Conservation (phyloP, 2,329 filamentous ascomycete genomes). For the Pseudogymnoascus sp. region DNA sequence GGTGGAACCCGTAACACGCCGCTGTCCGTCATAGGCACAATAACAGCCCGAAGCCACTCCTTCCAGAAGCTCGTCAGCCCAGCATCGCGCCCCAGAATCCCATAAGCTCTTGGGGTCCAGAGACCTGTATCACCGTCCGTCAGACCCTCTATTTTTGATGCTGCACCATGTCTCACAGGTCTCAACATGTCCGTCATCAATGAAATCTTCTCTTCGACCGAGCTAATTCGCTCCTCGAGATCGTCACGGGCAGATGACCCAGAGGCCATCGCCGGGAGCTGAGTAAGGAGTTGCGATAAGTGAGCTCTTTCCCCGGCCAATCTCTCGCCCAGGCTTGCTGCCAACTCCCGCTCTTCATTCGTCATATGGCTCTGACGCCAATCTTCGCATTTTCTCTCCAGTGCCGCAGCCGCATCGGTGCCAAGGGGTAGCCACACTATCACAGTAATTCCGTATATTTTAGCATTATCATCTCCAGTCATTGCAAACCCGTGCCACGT, state of each 20-base stretch:
- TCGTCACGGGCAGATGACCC: conserved; percentile 75
- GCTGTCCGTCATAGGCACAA: conserved; percentile 94
- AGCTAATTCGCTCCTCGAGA: conserved; percentile 89
- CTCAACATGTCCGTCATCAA: conserved; percentile 95
- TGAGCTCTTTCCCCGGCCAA: conserved; percentile 83
- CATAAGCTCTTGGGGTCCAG: conserved; percentile 92
- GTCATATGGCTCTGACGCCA: conserved; percentile 86
- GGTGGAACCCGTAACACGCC: conserved; percentile 74
- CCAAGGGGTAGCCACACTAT: conserved; percentile 90
- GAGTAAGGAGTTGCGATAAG: conserved; percentile 77
- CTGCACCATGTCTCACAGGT: conserved; percentile 86
- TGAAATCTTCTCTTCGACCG: conserved; percentile 93
- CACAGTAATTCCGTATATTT: conserved; percentile 84
- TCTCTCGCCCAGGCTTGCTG: conserved; percentile 82
- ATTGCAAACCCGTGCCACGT: conserved; percentile 99
- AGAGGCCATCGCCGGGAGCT: conserved; percentile 72
- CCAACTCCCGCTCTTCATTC: conserved; percentile 82
- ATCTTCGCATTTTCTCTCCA: conserved; percentile 75
- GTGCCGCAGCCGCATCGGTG: conserved; percentile 71
- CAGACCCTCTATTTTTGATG: conserved; percentile 93
- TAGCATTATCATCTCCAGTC: conserved; percentile 88
- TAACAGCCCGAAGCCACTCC: conserved; percentile 88
- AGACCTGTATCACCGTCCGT: conserved; percentile 93
- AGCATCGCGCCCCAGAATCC: conserved; percentile 78
- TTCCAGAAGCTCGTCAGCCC: conserved; percentile 92